phyloP scores from a whole-genome alignment of 2,329 filamentous ascomycete species.

The Xylariaceae sp. region DNA sequence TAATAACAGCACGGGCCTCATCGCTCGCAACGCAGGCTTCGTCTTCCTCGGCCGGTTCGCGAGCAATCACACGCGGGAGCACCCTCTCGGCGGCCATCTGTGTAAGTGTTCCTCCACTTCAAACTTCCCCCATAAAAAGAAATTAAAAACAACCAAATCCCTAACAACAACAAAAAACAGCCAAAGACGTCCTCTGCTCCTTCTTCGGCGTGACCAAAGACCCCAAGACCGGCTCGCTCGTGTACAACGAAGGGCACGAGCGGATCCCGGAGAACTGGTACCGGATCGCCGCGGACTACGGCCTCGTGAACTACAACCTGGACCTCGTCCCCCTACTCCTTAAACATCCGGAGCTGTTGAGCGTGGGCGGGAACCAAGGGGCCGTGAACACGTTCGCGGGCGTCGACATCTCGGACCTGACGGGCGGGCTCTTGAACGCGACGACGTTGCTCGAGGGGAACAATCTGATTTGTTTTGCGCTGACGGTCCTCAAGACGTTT shows the following conservation, averaged over 20 bases:
- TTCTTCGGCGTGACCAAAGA: slow-evolving; percentile 42
- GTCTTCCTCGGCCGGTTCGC: slow-evolving; percentile 39
- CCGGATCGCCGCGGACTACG: slow-evolving; percentile 39
- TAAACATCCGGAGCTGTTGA: slow-evolving; percentile 38
- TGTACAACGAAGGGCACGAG: slow-evolving; percentile 44
- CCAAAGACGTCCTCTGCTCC: slow-evolving; percentile 35
- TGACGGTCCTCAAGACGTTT: slow-evolving; percentile 35
- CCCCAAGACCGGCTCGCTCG: slow-evolving; percentile 35
- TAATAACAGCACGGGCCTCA: slow-evolving; percentile 36
- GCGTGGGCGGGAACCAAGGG: slow-evolving; percentile 49
- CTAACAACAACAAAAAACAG: slow-evolving; percentile 22
- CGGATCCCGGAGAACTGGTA: slow-evolving; percentile 50
- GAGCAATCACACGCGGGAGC: slow-evolving; percentile 39
- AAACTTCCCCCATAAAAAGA: not conserved
- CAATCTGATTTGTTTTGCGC: slow-evolving; percentile 37
- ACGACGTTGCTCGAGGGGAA: slow-evolving; percentile 40
- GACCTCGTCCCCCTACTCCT: slow-evolving; percentile 35
- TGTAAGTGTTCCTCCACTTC: slow-evolving; percentile 25
- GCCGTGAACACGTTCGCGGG: slow-evolving; percentile 46
- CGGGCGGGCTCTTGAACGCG: slow-evolving; percentile 40
- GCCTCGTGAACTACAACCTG: slow-evolving; percentile 36
- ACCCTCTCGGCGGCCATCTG: slow-evolving; percentile 30
- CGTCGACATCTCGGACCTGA: slow-evolving; percentile 37
- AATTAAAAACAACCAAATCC: not conserved
- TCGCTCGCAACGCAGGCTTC: slow-evolving; percentile 48